phyloP scores from a whole-genome alignment of 768 basidiomycete genomes.

The Termitomyces sp. region DNA sequence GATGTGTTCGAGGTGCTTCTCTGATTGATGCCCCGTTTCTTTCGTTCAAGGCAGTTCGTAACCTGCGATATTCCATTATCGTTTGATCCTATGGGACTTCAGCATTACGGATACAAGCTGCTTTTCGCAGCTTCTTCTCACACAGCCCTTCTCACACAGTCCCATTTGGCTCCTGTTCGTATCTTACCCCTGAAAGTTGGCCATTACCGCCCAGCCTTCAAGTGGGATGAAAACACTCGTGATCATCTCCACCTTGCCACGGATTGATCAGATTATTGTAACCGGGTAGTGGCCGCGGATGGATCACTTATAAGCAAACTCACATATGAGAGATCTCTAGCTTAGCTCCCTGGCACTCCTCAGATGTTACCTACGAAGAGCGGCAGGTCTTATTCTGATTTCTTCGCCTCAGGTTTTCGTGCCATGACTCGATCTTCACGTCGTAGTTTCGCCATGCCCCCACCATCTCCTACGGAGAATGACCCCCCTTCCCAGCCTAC shows the following conservation, averaged over 20 bases:
- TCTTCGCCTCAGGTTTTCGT: conserved; percentile 47
- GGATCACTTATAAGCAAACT: conserved; percentile 9
- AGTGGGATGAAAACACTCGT: conserved; percentile 10
- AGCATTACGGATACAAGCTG: not conserved
- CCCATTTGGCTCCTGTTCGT: not conserved
- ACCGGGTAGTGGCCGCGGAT: conserved; percentile 5
- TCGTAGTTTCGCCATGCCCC: conserved; percentile 1
- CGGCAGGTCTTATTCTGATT: conserved; percentile 41
- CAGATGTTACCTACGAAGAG: conserved; percentile 20
- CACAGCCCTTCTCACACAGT: conserved; percentile 5
- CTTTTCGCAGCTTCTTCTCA: conserved; percentile 5
- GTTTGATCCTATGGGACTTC: not conserved
- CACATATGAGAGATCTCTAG: not conserved
- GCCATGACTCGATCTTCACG: conserved; percentile 27
- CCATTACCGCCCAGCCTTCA: conserved; percentile 5
- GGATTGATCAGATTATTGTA: conserved; percentile 1
- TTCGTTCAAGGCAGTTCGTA: conserved; percentile 9
- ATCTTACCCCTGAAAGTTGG: conserved; percentile 11
- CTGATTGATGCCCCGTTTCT: conserved; percentile 16
- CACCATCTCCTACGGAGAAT: conserved; percentile 1
- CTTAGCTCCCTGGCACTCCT: conserved; percentile 14
- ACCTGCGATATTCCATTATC: not conserved
- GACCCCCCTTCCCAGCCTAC: not conserved
- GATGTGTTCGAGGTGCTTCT: conserved; percentile 1
- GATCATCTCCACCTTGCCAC: conserved; percentile 16